Conservation (phyloP, 1,284 basidiomycete species). For the Moesziomyces sp. region DNA sequence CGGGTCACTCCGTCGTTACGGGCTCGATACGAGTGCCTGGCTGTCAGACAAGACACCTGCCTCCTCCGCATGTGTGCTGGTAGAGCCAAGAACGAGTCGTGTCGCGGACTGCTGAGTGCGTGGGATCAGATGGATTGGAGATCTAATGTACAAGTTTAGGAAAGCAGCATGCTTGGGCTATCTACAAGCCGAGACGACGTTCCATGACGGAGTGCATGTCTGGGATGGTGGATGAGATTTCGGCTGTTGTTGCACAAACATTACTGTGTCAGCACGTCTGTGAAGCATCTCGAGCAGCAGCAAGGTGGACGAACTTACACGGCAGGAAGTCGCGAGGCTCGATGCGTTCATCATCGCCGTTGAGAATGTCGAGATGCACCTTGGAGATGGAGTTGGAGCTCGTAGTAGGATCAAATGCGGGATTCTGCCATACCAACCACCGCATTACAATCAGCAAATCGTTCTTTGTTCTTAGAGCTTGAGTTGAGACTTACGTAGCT, state of each 20-base stretch:
- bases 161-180: background rate
- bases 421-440: conserved; percentile 10
- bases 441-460: background rate
- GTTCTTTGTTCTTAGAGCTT: no score
- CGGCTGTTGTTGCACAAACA: conserved; percentile 10
- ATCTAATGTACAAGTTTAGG: conserved; percentile 26
- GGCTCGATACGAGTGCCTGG: no score
- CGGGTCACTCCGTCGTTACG: no score
- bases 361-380: conserved; percentile 65
- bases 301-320: conserved; percentile 36
- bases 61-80: no score
- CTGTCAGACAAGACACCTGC: no score
- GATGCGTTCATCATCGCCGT: conserved; percentile 63
- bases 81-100: no score
- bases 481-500: conserved; percentile 73
- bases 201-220: conserved; percentile 48
- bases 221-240: conserved; percentile 24
- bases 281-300: background rate
- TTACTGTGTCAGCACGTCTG: background rate
- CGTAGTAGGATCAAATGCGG: conserved; percentile 29
- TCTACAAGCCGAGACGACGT: conserved; percentile 37
- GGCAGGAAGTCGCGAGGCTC: conserved; percentile 64
- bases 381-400: conserved; percentile 48
- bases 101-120: background rate
- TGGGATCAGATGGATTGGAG: conserved; percentile 3